Evolutionary conservation across 1,284 basidiomycete species (phyloP).

Genomic region (Ceratobasidium sp.): DNA sequence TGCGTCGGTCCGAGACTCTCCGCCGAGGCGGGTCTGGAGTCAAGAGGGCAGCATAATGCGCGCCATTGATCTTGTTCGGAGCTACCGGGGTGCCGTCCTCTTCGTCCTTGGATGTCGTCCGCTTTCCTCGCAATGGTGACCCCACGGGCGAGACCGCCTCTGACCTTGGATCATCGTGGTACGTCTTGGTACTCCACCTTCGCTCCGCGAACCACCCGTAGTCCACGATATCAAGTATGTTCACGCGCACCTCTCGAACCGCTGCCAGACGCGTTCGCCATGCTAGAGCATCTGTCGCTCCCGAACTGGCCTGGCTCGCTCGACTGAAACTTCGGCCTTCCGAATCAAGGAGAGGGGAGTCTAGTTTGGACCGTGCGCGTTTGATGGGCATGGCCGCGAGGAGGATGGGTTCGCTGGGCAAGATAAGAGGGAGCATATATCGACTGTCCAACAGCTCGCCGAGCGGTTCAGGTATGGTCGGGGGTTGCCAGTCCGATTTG

Average conservation of each 20-base stretch:
- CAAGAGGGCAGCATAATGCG: constrained; percentile 26
- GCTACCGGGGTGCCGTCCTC: constrained; percentile 14
- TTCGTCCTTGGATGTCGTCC: constrained; percentile 9
- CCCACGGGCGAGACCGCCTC: constrained; percentile 22
- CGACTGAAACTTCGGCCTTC: constrained; percentile 41
- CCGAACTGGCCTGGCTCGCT: constrained; percentile 38
- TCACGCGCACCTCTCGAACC: constrained; percentile 37
- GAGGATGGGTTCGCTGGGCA: constrained; percentile 83
- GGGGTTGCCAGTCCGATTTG: constrained; percentile 79
- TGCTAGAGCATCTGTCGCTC: constrained; percentile 35
- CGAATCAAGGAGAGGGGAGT: constrained; percentile 27
- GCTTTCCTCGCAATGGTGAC: constrained; percentile 13
- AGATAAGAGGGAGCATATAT: constrained; percentile 89
- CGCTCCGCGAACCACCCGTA: constrained; percentile 43
- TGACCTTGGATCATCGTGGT: constrained; percentile 32
- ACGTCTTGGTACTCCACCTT: constrained; percentile 40
- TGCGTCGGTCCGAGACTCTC: constrained; percentile 20
- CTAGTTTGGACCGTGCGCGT: constrained; percentile 23
- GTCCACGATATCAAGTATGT: constrained; percentile 41
- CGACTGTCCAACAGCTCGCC: constrained; percentile 92
- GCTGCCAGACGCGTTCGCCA: constrained; percentile 33
- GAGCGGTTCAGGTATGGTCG: constrained; percentile 80
- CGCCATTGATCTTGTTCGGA: background rate
- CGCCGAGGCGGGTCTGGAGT: constrained; percentile 34
- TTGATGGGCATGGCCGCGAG: constrained; percentile 76